Evolutionary conservation across 2,329 filamentous ascomycete genomes (phyloP), one percentile per base, ranked within the genome.

Genomic region (Hymenoscyphus salicellus): DNA sequence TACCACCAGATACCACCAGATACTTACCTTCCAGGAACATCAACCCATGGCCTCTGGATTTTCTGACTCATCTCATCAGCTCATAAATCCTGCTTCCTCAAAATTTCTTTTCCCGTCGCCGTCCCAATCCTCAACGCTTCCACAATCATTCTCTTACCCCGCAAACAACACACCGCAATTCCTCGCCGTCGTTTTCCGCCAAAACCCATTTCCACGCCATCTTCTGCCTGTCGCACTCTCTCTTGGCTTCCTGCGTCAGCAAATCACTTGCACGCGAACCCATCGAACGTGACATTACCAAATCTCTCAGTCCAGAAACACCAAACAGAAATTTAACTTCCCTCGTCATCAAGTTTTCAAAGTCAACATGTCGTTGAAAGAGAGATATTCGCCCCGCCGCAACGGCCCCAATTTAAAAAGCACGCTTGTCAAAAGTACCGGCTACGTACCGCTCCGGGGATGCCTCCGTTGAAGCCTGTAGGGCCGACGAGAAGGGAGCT

Each of bases 291-390:
- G 46, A 26, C 20, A 20, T 23, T 17, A 23, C 1, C 8, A 43
- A n/a, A n/a, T 16, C 43, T n/a, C 33, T 36, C 33, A 36, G 3
- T n/a, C 8, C 43, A 20, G 20, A n/a, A n/a, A 49, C 6, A 3
- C 23, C 7, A 20, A 20, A 49, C 43, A 49, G 43, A 49, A 20
- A 49, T 23, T 23, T 4, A 49, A 49, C 20, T 20, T 46, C 10
- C 20, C 3, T 52, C 46, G 26, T 52, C 20, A 7, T 52, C 46
- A 26, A 26, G 11, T 52, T 3, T 26, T 8, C 10, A 23, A 52
- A 52, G 23, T 52, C 46, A 26, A 52, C 46, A 26, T 52, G 46
- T 52, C 46, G 46, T 49, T 49, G 46, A 52, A 28, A 52, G 46
- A 52, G 20, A 52, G 46, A 52, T 52, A 16, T 23, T 52, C 36